A percentile compares a stretch with the other conserved stretches of the same genome.
These are phyloP conservation scores for Sarcocystis neurona DNA, from an alignment of 169 alveolate genomes.

Conservation along the genomic window DNA sequence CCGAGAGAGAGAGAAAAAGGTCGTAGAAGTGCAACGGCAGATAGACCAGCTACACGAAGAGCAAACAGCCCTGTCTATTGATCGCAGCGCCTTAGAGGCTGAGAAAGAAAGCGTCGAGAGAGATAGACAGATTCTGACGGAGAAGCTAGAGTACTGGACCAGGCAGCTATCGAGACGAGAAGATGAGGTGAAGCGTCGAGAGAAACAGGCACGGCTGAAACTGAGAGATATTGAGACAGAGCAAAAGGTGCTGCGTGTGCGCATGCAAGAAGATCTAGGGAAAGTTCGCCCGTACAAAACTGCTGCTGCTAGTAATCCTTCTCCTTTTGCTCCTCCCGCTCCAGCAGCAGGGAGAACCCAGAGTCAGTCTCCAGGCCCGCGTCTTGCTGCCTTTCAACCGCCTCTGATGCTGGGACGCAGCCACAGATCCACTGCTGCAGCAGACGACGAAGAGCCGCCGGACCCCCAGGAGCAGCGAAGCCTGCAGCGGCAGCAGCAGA, in stretches of 20 bases:
- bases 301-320: too few relatives aligned
- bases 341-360: too few relatives aligned
- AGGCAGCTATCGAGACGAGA: neutral
- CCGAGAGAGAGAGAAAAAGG: neutral
- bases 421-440: too few relatives aligned
- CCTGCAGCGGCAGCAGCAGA: too few relatives aligned
- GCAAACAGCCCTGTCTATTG: neutral
- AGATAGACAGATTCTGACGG: neutral
- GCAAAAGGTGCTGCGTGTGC: conserved; percentile 1
- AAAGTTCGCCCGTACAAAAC: too few relatives aligned
- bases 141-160: neutral
- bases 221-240: conserved; percentile 3
- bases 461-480: too few relatives aligned
- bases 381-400: too few relatives aligned
- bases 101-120: conserved; percentile 7
- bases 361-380: too few relatives aligned
- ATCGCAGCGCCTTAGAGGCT: neutral
- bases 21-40: conserved; percentile 6
- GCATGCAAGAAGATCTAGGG: conserved; percentile 4
- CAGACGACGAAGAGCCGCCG: too few relatives aligned
- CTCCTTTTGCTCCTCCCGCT: too few relatives aligned
- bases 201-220: neutral
- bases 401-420: too few relatives aligned
- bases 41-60: neutral
- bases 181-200: neutral